These are phyloP conservation scores for Begonia fuchsioides DNA, from an alignment of 306 rosid genomes.

Conservation along the genomic window DNA sequence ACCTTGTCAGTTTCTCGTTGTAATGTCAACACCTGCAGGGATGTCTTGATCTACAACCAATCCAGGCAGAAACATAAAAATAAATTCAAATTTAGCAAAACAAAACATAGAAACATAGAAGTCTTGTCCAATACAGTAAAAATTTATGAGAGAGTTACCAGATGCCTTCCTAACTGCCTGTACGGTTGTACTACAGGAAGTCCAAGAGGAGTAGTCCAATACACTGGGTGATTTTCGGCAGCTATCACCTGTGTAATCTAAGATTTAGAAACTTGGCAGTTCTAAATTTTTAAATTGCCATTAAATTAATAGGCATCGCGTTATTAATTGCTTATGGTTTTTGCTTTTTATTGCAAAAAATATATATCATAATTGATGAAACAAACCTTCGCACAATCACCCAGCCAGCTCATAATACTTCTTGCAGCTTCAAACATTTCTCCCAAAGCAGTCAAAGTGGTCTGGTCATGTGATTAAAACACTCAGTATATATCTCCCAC, in stretches of 20 bases:
- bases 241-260: slow-evolving; percentile 61
- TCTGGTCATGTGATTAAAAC: slow-evolving; percentile 26
- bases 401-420: slow-evolving; percentile 91
- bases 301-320: no score
- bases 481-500: slow-evolving; percentile 16
- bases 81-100: no score
- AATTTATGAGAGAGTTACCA: slow-evolving; percentile 36
- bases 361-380: not conserved
- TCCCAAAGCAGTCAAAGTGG: slow-evolving; percentile 69
- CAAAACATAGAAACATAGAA: no score
- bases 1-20: slow-evolving; percentile 87
- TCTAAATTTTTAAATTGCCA: no score
- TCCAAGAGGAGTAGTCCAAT: slow-evolving; percentile 88
- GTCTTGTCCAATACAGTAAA: not conserved
- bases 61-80: slow-evolving; percentile 4
- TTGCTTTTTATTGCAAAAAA: no score
- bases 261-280: slow-evolving; percentile 11
- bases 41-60: slow-evolving; percentile 69
- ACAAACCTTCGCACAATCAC: slow-evolving; percentile 93
- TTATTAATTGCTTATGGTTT: no score
- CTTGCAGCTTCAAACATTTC: slow-evolving; percentile 98
- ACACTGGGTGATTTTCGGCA: slow-evolving; percentile 68
- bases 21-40: slow-evolving; percentile 73
- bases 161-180: slow-evolving; percentile 61
- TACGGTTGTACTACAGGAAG: slow-evolving; percentile 95